Conservation (phyloP, 2,329 filamentous ascomycete genomes). For the Beauveria sp. region DNA sequence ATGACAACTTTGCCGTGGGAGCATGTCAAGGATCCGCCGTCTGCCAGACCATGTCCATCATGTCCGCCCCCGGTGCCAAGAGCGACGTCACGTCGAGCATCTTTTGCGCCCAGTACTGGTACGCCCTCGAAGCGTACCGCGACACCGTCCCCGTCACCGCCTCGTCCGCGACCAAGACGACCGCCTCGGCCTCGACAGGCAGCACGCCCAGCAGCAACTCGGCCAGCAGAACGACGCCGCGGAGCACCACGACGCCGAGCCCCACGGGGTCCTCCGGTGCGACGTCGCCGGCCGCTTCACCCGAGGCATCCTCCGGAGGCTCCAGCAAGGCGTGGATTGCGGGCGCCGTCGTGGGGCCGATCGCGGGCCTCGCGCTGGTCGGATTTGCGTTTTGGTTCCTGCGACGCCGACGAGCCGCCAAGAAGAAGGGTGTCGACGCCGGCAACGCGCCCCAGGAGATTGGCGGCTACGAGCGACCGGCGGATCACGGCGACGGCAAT, state of each 20-base stretch:
- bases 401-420: neutral
- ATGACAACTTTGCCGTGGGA: constrained; percentile 4
- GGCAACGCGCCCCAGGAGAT: neutral
- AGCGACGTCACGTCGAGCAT: constrained; percentile 7
- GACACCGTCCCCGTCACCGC: constrained; percentile 2
- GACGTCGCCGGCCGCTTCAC: neutral
- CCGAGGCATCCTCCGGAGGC: neutral
- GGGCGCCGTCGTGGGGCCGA: constrained; percentile 4
- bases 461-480: constrained; percentile 7
- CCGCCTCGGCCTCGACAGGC: neutral
- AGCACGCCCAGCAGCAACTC: constrained; percentile 4
- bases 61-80: neutral
- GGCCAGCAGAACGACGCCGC: neutral
- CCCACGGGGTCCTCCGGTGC: neutral
- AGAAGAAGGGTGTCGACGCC: neutral
- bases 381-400: constrained; percentile 2
- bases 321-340: constrained; percentile 7
- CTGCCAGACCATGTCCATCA: constrained; percentile 11
- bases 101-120: constrained; percentile 9
- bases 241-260: neutral
- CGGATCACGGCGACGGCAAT: neutral
- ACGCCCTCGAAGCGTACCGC: constrained; percentile 5
- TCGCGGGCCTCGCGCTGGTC: constrained; percentile 1
- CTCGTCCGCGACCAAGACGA: neutral
- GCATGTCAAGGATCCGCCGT: neutral